Evolutionary conservation across 2,329 filamentous ascomycete species (phyloP), one percentile per base, ranked within the genome.

Genomic region (Drechslerella stenobrocha): DNA sequence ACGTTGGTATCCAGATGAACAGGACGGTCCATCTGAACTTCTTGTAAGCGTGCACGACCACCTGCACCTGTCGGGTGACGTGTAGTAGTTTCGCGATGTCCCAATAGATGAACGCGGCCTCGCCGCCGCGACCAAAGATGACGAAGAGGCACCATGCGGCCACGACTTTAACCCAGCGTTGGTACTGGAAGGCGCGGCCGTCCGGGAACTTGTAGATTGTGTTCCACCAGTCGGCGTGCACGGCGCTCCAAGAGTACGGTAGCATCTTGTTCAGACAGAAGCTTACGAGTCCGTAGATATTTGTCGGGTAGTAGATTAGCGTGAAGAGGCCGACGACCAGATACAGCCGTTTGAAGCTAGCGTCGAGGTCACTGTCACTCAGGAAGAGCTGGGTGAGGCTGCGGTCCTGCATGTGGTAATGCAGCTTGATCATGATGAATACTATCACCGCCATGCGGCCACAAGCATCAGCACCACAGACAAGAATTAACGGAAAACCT

Each of bases 91-190:
- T 55, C 9, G 81, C 72, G 59, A 78, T 76, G 2, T 75, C 74
- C 52, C 77, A 77, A 72, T 86, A 86, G 75, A 83, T 81, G 22
- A 77, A 76, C 2, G 78, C 76, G 0, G 84, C 84, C 72, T 88
- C 85, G 23, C 77, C 77, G 26, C 85, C 85, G 13, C 84, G 80
- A 6, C 86, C 85, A 70, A 87, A 87, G 72, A 85, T 82, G n/a
- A 81, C 52, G 73, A 87, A 87, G 9, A 83, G 75, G 23, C 84
- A 61, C 63, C 82, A 79, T 0, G 81, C 82, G 2, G 80, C 77
- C 0, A 73, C 78, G 7, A 86, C 76, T 46, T 81, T 79, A 18
- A 82, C 77, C 82, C 83, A 88, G 26, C 81, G 79, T 72, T 86
- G 82, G 64, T 81, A 81, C 42, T 77, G 74, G 35, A 82, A 76